Evolutionary conservation across 2,329 filamentous ascomycete genomes (phyloP), one percentile per base, ranked within the genome.

Genomic region (Aspergillus sp.): DNA sequence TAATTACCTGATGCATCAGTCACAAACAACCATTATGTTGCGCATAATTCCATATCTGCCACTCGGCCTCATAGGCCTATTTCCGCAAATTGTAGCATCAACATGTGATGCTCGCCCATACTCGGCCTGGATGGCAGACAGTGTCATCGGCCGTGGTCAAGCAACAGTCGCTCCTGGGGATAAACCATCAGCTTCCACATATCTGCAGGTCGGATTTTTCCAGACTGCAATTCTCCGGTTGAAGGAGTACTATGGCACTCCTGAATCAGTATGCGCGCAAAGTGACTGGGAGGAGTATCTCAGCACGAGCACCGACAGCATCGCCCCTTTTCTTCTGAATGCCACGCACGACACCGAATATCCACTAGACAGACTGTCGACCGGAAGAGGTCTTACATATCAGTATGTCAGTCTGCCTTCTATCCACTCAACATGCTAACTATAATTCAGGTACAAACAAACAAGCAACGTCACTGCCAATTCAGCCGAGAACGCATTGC

Each of bases 121-220:
- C 28, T 60, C 57, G 4, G 48, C 48, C 13, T 51, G 56, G 47
- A 58, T 60, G 56, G 56, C 57, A 30, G 56, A 60, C 30, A 59
- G 56, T 37, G 46, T 60, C 37, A 58, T 60, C 33, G 41, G 44
- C 5, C 56, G 56, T 8, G 46, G 50, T 31, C 52, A 60, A 32
- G 57, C 53, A 9, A 37, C 54, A 26, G 32, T 38, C 51, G 6
- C 38, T 39, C 19, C 19, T 40, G 4, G 44, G 40, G 12, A 40
- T 7, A 19, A 19, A 19, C 19, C 19, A 19, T 19, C 19, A 4
- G 19, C 19, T 19, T 54, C 56, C 10, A 43, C 43, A 1, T 46
- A 50, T 33, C 38, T 59, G 4, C 50, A 57, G 29, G 40, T 59
- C 4, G 54, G 54, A 2, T 37, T 57, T n/a, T 58, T 60, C 33